A percentile compares a stretch with the other conserved stretches of the same genome.
phyloP scores from a whole-genome alignment of 768 basidiomycete species.

The Lactarius quietus region DNA sequence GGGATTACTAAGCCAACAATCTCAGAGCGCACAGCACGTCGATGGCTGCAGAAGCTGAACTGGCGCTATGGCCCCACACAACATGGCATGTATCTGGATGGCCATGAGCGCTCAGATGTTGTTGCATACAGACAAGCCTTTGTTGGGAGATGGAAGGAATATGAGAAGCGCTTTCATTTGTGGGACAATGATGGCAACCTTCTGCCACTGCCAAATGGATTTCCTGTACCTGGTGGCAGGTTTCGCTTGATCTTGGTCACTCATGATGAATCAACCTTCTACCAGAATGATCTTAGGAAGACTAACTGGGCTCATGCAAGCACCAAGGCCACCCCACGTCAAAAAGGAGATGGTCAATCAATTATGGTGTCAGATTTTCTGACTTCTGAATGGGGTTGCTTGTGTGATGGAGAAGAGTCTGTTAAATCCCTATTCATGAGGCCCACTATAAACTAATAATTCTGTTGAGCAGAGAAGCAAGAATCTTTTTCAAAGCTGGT shows the following conservation, averaged over 20 bases:
- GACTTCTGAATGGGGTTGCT: not conserved
- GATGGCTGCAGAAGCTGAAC: too few species aligned
- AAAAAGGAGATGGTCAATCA: not conserved
- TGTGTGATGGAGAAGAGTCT: not conserved
- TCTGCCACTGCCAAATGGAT: not conserved
- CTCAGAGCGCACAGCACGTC: too few species aligned
- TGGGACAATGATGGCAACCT: not conserved
- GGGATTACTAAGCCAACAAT: too few species aligned
- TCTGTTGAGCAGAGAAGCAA: too few species aligned
- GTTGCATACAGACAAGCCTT: not conserved
- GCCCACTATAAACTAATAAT: too few species aligned
- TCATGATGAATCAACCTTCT: not conserved
- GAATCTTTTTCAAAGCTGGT: too few species aligned
- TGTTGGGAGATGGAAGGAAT: not conserved
- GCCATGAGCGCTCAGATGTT: not conserved
- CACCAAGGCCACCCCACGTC: not conserved
- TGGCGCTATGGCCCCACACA: conserved; percentile 14
- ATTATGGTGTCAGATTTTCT: not conserved
- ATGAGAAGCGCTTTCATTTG: conserved; percentile 10
- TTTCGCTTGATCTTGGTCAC: not conserved
- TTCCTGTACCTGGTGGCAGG: not conserved
- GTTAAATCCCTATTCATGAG: too few species aligned
- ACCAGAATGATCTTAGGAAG: not conserved
- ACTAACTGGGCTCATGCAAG: not conserved
- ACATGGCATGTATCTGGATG: not conserved